Percentiles rank a stretch among this genome's conserved stretches.
phyloP scores from a whole-genome alignment of 805 yeast genomes.

The Torulaspora microellipsoides region DNA sequence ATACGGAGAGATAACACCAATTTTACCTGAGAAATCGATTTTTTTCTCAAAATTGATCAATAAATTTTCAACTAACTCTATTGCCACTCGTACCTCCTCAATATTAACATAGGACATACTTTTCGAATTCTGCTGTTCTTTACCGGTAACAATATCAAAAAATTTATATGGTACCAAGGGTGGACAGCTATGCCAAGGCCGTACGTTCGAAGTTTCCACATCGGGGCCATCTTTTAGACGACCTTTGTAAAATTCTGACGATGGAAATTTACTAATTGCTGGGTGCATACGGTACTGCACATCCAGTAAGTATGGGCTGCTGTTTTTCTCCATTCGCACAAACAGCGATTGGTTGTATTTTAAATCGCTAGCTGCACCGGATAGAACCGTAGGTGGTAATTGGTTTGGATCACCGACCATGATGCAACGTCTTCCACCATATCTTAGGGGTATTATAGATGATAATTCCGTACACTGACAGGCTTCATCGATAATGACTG shows the following conservation, averaged over 20 bases:
- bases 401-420: constrained; percentile 99
- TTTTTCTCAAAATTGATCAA: constrained; percentile 43
- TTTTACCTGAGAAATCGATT: constrained; percentile 56
- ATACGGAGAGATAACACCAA: constrained; percentile 93
- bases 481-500: constrained; percentile 94
- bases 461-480: constrained; percentile 95
- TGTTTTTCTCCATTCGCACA: constrained; percentile 80
- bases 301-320: constrained; percentile 63
- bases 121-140: constrained; percentile 57
- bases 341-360: constrained; percentile 88
- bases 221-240: constrained; percentile 70
- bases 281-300: constrained; percentile 99
- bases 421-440: constrained; percentile 84
- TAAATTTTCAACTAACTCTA: constrained; percentile 58
- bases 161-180: constrained; percentile 73
- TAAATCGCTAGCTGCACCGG: constrained; percentile 75
- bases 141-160: constrained; percentile 60
- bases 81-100: constrained; percentile 67
- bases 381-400: constrained; percentile 92
- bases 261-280: constrained; percentile 79
- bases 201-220: constrained; percentile 53
- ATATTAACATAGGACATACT: constrained; percentile 69
- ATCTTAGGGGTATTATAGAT: constrained; percentile 84
- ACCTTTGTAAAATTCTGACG: constrained; percentile 72
- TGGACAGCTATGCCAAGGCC: constrained; percentile 68